These are phyloP conservation scores for Pyrenula massariospora DNA, from an alignment of 495 filamentous ascomycete species.

Conservation along the genomic window DNA sequence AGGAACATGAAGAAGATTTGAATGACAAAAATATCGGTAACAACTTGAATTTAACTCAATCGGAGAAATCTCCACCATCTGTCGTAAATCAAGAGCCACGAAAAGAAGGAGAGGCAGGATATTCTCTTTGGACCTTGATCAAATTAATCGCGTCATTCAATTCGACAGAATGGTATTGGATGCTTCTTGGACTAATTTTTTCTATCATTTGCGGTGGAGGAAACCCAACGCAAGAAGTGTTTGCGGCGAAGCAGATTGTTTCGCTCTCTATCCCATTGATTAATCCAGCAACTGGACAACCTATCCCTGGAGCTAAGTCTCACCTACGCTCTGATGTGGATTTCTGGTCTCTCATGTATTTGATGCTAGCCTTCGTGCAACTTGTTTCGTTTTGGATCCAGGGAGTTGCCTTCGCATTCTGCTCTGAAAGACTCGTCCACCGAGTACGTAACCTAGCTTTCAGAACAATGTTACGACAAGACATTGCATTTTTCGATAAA, in stretches of 20 bases:
- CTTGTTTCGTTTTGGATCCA: conserved; percentile 58
- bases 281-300: background rate
- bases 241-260: conserved; percentile 81
- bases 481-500: conserved; percentile 81
- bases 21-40: conserved; percentile 41
- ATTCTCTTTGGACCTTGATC: conserved; percentile 73
- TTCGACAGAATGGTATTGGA: conserved; percentile 53
- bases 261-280: conserved; percentile 40
- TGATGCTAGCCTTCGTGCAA: conserved; percentile 77
- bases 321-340: conserved; percentile 55
- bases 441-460: conserved; percentile 73
- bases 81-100: conserved; percentile 41
- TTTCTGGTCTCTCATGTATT: conserved; percentile 91
- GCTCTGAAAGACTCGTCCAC: conserved; percentile 73
- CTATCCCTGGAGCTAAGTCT: conserved; percentile 17
- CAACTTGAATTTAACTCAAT: conserved; percentile 50
- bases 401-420: conserved; percentile 69
- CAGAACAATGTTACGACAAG: conserved; percentile 81
- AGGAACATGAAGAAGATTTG: conserved; percentile 30
- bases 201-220: conserved; percentile 72
- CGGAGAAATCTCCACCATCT: conserved; percentile 60
- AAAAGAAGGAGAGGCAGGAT: conserved; percentile 36
- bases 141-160: conserved; percentile 82
- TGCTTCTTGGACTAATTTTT: conserved; percentile 67
- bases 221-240: conserved; percentile 77